Evolutionary conservation across 768 basidiomycete genomes (phyloP).

Genomic region (Xerocomellus intermedius): DNA sequence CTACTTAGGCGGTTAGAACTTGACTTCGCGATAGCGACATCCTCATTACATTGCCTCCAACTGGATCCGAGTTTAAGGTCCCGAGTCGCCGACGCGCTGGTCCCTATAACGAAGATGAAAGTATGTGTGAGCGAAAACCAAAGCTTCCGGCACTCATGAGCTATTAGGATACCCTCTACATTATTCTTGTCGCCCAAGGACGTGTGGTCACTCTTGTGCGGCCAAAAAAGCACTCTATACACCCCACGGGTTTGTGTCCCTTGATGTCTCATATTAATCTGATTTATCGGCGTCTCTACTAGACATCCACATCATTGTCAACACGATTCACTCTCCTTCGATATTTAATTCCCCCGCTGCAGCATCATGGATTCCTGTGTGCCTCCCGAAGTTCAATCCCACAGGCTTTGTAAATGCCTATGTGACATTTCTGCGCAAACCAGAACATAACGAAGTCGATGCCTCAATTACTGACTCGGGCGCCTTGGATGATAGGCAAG

Average conservation of each 20-base stretch:
- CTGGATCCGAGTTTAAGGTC: conserved; percentile 68
- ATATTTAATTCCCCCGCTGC: conserved; percentile 73
- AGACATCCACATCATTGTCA: conserved; percentile 91
- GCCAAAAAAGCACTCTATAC: conserved; percentile 92
- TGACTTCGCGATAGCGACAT: conserved; percentile 79
- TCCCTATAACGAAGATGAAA: conserved; percentile 79
- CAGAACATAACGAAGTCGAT: conserved; percentile 20
- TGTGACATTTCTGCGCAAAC: conserved; percentile 63
- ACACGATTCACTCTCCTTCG: conserved; percentile 83
- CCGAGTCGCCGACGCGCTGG: conserved; percentile 74
- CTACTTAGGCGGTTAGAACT: conserved; percentile 68
- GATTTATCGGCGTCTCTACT: background rate
- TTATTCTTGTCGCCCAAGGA: conserved; percentile 77
- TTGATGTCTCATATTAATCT: background rate
- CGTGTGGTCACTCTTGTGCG: conserved; percentile 84
- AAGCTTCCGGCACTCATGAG: background rate
- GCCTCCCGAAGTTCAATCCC: conserved; percentile 92
- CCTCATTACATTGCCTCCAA: conserved; percentile 77
- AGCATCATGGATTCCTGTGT: conserved; percentile 93
- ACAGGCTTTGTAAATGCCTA: conserved; percentile 90
- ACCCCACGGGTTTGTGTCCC: conserved; percentile 71
- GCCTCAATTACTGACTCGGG: background rate
- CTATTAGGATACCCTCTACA: conserved; percentile 82
- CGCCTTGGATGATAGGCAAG: conserved; percentile 1
- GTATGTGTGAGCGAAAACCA: conserved; percentile 34